phyloP scores from a whole-genome alignment of 192 early-diverging fungal species.

The Mycoemilia scoparia region DNA sequence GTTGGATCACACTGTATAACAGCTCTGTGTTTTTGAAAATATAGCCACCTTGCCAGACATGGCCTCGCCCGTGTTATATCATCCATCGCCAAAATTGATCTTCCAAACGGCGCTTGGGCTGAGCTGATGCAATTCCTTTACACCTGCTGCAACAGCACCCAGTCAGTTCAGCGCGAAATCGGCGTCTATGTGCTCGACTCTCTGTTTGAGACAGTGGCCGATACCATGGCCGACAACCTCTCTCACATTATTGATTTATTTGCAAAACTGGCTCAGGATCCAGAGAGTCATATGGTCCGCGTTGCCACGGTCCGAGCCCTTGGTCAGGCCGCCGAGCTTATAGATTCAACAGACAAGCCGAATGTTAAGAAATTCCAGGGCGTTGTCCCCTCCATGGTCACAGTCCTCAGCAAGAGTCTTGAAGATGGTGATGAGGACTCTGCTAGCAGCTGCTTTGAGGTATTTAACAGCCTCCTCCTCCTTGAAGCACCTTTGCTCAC shows the following conservation, averaged over 20 bases:
- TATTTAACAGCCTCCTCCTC: slow-evolving; percentile 65
- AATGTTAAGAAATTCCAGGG: slow-evolving; percentile 53
- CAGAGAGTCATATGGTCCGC: slow-evolving; percentile 62
- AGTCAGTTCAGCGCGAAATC: slow-evolving; percentile 58
- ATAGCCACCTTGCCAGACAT: slow-evolving; percentile 55
- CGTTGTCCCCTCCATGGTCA: slow-evolving; percentile 70
- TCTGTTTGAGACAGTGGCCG: slow-evolving; percentile 71
- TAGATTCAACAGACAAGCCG: slow-evolving; percentile 48
- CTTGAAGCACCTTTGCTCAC: slow-evolving; percentile 66
- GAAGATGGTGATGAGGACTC: slow-evolving; percentile 53
- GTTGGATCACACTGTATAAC: too few species aligned
- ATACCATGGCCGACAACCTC: slow-evolving; percentile 34
- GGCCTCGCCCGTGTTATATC: slow-evolving; percentile 75
- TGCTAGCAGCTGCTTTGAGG: slow-evolving; percentile 64
- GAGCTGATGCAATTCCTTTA: slow-evolving; percentile 64
- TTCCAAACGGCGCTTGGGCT: slow-evolving; percentile 58
- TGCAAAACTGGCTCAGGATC: slow-evolving; percentile 50
- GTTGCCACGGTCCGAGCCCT: slow-evolving; percentile 64
- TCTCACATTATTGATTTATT: slow-evolving; percentile 59
- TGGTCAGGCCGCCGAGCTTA: slow-evolving; percentile 64
- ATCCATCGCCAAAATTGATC: slow-evolving; percentile 64
- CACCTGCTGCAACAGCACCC: slow-evolving; percentile 55
- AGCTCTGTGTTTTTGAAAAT: too few species aligned
- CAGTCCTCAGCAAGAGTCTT: slow-evolving; percentile 63
- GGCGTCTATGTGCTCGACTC: slow-evolving; percentile 73